A percentile compares a stretch with the other conserved stretches of the same genome.
phyloP scores from a whole-genome alignment of 108 stramenopile species.

The Cyclotella baltica region DNA sequence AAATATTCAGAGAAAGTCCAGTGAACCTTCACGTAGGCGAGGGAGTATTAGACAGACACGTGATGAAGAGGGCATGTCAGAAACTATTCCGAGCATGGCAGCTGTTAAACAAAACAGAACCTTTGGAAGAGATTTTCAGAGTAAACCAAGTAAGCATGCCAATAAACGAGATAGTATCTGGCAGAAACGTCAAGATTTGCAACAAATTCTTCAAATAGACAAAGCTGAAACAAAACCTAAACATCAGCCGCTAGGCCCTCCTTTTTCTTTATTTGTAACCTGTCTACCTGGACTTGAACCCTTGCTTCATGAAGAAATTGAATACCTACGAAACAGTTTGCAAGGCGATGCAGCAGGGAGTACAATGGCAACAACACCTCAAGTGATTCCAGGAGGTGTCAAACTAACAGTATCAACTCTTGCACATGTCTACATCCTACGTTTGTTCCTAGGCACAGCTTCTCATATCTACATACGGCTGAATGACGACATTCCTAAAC shows the following conservation, averaged over 20 bases:
- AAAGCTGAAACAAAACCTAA: constrained; percentile 11
- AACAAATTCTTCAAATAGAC: not conserved
- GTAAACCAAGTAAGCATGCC: no score
- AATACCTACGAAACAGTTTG: constrained; percentile 43
- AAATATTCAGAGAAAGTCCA: no score
- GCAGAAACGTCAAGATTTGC: no score
- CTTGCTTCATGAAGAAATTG: constrained; percentile 59
- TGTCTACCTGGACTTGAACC: constrained; percentile 81
- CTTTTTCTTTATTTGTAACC: constrained; percentile 53
- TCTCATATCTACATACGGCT: constrained; percentile 61
- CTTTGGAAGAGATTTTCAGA: no score
- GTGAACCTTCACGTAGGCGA: no score
- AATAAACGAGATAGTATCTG: no score
- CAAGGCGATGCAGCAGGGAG: no score
- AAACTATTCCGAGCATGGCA: no score
- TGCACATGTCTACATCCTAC: constrained; percentile 54
- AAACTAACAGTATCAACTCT: constrained; percentile 37
- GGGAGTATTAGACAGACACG: no score
- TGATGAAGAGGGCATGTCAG: no score
- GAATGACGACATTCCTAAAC: constrained; percentile 20
- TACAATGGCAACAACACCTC: not conserved
- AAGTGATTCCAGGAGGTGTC: constrained; percentile 46
- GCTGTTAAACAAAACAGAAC: not conserved
- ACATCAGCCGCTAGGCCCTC: constrained; percentile 18
- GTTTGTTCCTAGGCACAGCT: constrained; percentile 71